These are phyloP conservation scores for Talaromyces sp. DNA, from an alignment of 2,329 filamentous ascomycete genomes.

Conservation along the genomic window DNA sequence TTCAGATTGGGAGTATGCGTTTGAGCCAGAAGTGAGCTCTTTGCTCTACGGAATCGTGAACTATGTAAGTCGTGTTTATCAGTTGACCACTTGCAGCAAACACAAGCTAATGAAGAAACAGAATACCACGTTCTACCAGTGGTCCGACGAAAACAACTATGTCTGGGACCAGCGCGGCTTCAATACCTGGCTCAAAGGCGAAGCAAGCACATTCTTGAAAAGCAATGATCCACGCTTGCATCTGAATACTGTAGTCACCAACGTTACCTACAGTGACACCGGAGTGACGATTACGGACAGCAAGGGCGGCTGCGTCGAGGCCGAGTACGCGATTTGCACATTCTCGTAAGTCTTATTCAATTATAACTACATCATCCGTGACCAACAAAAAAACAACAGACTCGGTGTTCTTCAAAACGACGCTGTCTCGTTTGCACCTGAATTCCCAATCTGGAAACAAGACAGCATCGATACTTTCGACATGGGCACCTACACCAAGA, in stretches of 20 bases:
- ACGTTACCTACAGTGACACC: constrained; percentile 48
- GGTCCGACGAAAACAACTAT: constrained; percentile 57
- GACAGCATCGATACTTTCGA: constrained; percentile 59
- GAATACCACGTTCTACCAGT: constrained; percentile 61
- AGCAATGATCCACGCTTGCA: constrained; percentile 53
- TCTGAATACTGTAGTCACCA: constrained; percentile 54
- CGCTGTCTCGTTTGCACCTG: constrained; percentile 53
- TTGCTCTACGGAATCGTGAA: constrained; percentile 52
- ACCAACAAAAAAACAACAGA: not conserved
- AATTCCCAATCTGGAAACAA: constrained; percentile 60
- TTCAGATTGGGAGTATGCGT: constrained; percentile 55
- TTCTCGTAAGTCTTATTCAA: constrained; percentile 43
- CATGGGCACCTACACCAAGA: constrained; percentile 70
- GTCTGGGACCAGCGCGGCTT: constrained; percentile 60
- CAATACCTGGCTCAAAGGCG: constrained; percentile 52
- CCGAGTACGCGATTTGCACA: constrained; percentile 60
- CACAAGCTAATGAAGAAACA: not conserved
- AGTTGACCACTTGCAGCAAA: not conserved
- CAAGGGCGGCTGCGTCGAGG: constrained; percentile 53
- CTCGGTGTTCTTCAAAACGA: constrained; percentile 63
- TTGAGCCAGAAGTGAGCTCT: constrained; percentile 52
- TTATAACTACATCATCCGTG: not conserved
- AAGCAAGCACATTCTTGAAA: constrained; percentile 54
- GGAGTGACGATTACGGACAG: constrained; percentile 51
- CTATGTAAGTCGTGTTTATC: constrained; percentile 21